Evolutionary conservation across 164 flowering plant species (phyloP), one percentile per base, ranked within the genome.

Genomic region (Brasenia schreberi): DNA sequence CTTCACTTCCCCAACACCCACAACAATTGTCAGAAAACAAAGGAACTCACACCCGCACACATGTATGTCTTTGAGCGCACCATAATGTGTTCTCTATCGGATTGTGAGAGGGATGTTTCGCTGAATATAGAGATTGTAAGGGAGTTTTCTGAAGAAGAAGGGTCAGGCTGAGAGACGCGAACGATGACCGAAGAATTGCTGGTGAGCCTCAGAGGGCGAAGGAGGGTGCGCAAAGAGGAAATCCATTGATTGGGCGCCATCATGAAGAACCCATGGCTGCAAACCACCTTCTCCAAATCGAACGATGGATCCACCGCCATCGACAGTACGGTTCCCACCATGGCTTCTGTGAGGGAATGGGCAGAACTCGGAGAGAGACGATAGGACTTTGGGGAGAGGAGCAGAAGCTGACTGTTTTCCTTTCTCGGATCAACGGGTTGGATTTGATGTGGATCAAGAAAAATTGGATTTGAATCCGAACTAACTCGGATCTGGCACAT

Each of bases 251-350:
- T 82, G n/a, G 85, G 85, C 7, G 83, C 69, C 81, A 76, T 80
- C 83, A 80, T 78, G 78, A 82, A 82, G 33, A 81, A 33, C 9
- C 85, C 85, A 61, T 78, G 81, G 66, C 77, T 79, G 72, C 82
- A 81, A 2, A 81, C 81, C 0, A 81, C 74, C 62, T 72, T 79
- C 64, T 76, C 77, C 5, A 81, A 62, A 59, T 68, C 67, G 71
- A 77, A 79, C 16, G 59, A 42, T 49, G 56, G 5, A 33, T 63
- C 61, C 18, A 62, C 43, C 7, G 59, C 65, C 59, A 68, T 60
- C 14, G 60, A 14, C 17, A 68, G 33, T 65, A 68, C 59, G 9
- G 59, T 53, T 53, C 59, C 17, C 59, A 7, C 59, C n/a, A n/a
- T n/a, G n/a, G n/a, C n/a, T n/a, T n/a, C n/a, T n/a, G n/a, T n/a